Evolutionary conservation across 2,329 filamentous ascomycete genomes (phyloP).

Genomic region (Leptographium wingfieldii): DNA sequence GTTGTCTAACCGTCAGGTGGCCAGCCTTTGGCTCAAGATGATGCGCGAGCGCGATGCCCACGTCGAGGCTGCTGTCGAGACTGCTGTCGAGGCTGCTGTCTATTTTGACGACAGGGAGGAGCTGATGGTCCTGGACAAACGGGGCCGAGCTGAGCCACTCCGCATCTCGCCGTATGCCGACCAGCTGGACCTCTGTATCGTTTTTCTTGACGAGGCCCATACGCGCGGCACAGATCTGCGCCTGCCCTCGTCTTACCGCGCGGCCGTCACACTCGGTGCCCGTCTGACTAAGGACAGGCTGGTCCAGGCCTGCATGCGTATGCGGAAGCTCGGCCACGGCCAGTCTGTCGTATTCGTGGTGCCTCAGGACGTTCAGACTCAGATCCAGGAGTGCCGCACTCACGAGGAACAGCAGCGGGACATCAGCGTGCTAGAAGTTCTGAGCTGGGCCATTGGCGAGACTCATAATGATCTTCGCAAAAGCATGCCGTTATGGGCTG

Average conservation of each 20-base stretch:
- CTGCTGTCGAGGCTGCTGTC: slow-evolving; percentile 30
- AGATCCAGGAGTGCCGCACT: slow-evolving; percentile 26
- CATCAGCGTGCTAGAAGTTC: slow-evolving; percentile 35
- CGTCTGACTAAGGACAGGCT: slow-evolving; percentile 55
- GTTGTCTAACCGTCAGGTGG: slow-evolving; percentile 41
- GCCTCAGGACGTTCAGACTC: slow-evolving; percentile 30
- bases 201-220: slow-evolving; percentile 60
- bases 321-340: slow-evolving; percentile 53
- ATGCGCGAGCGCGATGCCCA: too few relatives aligned
- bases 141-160: slow-evolving; percentile 32
- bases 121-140: slow-evolving; percentile 35
- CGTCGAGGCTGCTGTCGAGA: slow-evolving; percentile 30
- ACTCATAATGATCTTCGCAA: slow-evolving; percentile 37
- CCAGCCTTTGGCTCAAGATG: slow-evolving; percentile 36
- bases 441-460: slow-evolving; percentile 47
- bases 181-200: slow-evolving; percentile 44
- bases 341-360: slow-evolving; percentile 51
- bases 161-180: slow-evolving; percentile 44
- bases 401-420: slow-evolving; percentile 29
- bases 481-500: slow-evolving; percentile 45
- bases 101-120: slow-evolving; percentile 47
- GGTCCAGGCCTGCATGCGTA: slow-evolving; percentile 58
- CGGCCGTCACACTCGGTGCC: slow-evolving; percentile 55
- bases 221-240: slow-evolving; percentile 58
- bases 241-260: slow-evolving; percentile 44